These are phyloP conservation scores for Scheffersomyces titani DNA, from an alignment of 1,139 yeast genomes.

Conservation along the genomic window DNA sequence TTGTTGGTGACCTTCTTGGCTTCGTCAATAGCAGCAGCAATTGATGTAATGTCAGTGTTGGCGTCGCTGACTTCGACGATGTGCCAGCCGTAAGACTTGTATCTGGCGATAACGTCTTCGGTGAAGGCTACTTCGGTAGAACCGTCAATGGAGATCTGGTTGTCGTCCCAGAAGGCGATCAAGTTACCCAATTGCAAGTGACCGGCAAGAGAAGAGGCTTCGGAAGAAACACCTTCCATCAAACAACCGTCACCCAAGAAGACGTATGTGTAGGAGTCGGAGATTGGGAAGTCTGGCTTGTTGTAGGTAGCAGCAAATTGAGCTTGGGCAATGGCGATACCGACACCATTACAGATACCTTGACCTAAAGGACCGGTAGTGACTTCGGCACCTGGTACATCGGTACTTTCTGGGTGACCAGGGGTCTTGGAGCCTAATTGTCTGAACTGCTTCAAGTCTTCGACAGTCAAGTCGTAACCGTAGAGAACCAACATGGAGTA, in stretches of 20 bases:
- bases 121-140: slow-evolving; percentile 88
- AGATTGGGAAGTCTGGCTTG: slow-evolving; percentile 74
- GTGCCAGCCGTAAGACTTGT: slow-evolving; percentile 96
- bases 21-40: slow-evolving; percentile 70
- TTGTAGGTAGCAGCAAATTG: slow-evolving; percentile 93
- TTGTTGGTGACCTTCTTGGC: slow-evolving; percentile 70
- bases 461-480: slow-evolving; percentile 80
- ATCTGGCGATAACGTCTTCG: slow-evolving; percentile 86
- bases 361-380: slow-evolving; percentile 99
- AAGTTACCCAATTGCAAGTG: slow-evolving; percentile 93
- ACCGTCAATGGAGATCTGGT: slow-evolving; percentile 97
- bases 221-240: slow-evolving; percentile 98
- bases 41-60: slow-evolving; percentile 73
- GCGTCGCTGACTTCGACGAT: slow-evolving; percentile 76
- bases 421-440: slow-evolving; percentile 91
- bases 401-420: slow-evolving; percentile 88
- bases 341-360: slow-evolving; percentile 96
- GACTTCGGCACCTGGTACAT: slow-evolving; percentile 90
- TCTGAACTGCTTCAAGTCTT: slow-evolving; percentile 90
- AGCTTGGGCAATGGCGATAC: slow-evolving; percentile 92
- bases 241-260: slow-evolving; percentile 98
- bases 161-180: slow-evolving; percentile 96
- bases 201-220: slow-evolving; percentile 94
- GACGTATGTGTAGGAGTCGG: slow-evolving; percentile 75
- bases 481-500: slow-evolving; percentile 84